These are phyloP conservation scores for Yarrowia sp. DNA, from an alignment of 805 yeast species.

Conservation along the genomic window DNA sequence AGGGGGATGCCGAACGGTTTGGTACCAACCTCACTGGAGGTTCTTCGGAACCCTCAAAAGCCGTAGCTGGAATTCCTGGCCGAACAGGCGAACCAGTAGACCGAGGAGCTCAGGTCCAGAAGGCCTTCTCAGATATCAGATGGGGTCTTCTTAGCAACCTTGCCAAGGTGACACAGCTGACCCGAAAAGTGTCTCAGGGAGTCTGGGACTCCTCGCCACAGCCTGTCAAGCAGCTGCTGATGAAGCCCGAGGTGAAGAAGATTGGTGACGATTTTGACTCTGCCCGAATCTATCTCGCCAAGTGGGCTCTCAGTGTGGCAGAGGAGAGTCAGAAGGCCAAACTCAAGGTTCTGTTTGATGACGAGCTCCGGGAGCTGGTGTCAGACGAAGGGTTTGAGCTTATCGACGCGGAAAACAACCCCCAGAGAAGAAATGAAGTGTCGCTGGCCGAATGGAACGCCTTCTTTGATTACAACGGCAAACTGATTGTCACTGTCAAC, in stretches of 20 bases:
- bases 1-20: slow-evolving; percentile 56
- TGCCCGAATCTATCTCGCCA: slow-evolving; percentile 89
- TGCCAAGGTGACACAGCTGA: slow-evolving; percentile 73
- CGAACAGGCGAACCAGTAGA: slow-evolving; percentile 47
- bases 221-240: slow-evolving; percentile 62
- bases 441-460: slow-evolving; percentile 79
- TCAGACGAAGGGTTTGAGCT: slow-evolving; percentile 53
- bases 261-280: slow-evolving; percentile 92
- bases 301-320: slow-evolving; percentile 95
- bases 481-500: slow-evolving; percentile 70
- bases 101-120: slow-evolving; percentile 53
- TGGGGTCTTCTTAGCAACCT: slow-evolving; percentile 88
- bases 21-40: slow-evolving; percentile 62
- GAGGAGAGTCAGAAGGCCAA: slow-evolving; percentile 78
- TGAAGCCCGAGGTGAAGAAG: slow-evolving; percentile 78
- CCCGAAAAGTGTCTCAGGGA: slow-evolving; percentile 68
- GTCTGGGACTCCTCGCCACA: slow-evolving; percentile 66
- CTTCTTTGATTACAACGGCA: slow-evolving; percentile 80
- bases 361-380: slow-evolving; percentile 44
- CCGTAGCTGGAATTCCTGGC: slow-evolving; percentile 17
- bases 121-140: slow-evolving; percentile 69
- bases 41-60: slow-evolving; percentile 48
- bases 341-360: slow-evolving; percentile 51
- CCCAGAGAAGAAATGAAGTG: slow-evolving; percentile 74
- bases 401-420: slow-evolving; percentile 59